Evolutionary conservation across 768 basidiomycete species (phyloP), one percentile per base, ranked within the genome.

Genomic region (Mycena belliarum): DNA sequence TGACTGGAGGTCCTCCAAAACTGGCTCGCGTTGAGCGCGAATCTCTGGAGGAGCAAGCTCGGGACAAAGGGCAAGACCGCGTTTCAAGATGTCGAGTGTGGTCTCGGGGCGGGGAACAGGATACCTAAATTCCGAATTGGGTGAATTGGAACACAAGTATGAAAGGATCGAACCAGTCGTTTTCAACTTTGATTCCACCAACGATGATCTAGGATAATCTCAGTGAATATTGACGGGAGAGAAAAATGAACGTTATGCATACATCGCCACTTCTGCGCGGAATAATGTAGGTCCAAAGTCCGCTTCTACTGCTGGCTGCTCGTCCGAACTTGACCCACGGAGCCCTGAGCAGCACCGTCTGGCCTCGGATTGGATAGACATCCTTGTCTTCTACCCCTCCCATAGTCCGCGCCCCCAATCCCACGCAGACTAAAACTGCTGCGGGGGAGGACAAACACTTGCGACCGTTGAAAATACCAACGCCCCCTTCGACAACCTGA

Each of bases 351-450:
- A 94, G 69, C 10, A 95, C 85, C 0, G 91, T 88, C 73, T 96
- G 95, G 9, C 94, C 94, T 42, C 93, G 79, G 61, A 94, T 81
- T 1, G 94, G 92, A 67, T 83, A 85, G 23, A 94, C 74, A 23
- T 74, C 75, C 55, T 78, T 77, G 69, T 97, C 95, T 66, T 94
- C 87, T 3, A 95, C 84, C 6, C 93, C 94, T 14, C 89, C 82
- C 41, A 96, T 77, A 29, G 83, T 85, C 48, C 83, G 79, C 10
- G 93, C 85, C 4, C 88, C 89, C 21, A 95, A 70, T 0, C 92
- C 92, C 0, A 83, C 78, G 63, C 90, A 93, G 11, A 88, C 82
- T 6, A 94, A 69, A 1, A 93, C 66, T 0, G 85, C 89, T 45
- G 83, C 80, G 0, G 79, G 77, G 15, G 74, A 55, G 1, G 69